Conservation (phyloP, 176 grass and related monocot species). For the Cenchrus purpureus region DNA sequence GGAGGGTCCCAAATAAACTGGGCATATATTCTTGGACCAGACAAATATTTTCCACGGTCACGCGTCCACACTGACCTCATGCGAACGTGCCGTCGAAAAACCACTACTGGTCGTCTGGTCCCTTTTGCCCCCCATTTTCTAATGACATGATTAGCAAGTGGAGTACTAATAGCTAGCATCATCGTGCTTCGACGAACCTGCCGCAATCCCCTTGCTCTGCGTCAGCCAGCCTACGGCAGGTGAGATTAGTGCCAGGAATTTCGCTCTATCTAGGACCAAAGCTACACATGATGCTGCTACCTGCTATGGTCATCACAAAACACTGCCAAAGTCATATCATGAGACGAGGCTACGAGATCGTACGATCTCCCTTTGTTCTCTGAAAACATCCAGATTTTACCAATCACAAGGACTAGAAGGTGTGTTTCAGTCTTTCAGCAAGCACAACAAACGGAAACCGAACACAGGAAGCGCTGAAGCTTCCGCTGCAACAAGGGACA, state of each 20-base stretch:
- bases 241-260: not conserved
- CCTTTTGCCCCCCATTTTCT: not conserved
- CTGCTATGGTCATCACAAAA: not conserved
- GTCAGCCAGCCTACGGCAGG: not conserved
- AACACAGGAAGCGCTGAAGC: conserved; percentile 31
- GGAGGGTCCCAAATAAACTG: too few relatives aligned
- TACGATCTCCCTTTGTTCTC: not conserved
- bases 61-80: not conserved
- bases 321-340: not conserved
- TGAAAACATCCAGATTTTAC: not conserved
- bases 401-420: not conserved
- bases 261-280: not conserved
- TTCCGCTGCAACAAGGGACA: conserved; percentile 23
- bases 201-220: too few relatives aligned
- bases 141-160: not conserved
- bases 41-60: not conserved
- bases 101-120: not conserved
- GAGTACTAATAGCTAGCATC: too few relatives aligned
- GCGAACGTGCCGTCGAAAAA: not conserved
- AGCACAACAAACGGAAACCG: conserved; percentile 24
- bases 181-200: not conserved
- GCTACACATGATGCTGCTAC: not conserved
- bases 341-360: not conserved
- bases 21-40: too few relatives aligned
- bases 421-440: not conserved